Percentiles rank a stretch among this genome's conserved stretches.
phyloP scores from a whole-genome alignment of 2,329 filamentous ascomycete genomes.

The Cercospora berteroae region DNA sequence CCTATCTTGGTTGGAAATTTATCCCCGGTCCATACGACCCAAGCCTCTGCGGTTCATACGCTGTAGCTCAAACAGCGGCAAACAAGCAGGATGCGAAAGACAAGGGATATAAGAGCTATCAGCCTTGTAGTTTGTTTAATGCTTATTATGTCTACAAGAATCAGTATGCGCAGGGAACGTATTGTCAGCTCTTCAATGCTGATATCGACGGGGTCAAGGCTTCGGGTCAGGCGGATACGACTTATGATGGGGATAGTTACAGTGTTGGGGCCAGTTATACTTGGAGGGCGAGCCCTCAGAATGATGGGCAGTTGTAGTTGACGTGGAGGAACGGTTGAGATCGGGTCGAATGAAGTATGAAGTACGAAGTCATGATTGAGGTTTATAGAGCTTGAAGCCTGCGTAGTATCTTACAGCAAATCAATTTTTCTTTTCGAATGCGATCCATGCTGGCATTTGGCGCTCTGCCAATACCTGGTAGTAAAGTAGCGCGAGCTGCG shows the following conservation, averaged over 20 bases:
- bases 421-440: too few species aligned
- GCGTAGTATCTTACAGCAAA: background rate
- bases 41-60: slow-evolving; percentile 29
- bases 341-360: background rate
- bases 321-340: background rate
- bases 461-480: too few species aligned
- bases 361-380: background rate
- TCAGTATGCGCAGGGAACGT: slow-evolving; percentile 28
- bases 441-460: too few species aligned
- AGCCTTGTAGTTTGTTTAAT: slow-evolving; percentile 32
- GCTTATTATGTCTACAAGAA: slow-evolving; percentile 32
- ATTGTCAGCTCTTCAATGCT: slow-evolving; percentile 28
- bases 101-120: slow-evolving; percentile 21
- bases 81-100: slow-evolving; percentile 24
- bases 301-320: slow-evolving; percentile 9
- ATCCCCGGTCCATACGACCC: slow-evolving; percentile 32
- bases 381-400: background rate
- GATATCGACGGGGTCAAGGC: slow-evolving; percentile 21
- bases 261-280: slow-evolving; percentile 12
- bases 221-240: slow-evolving; percentile 12
- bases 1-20: slow-evolving; percentile 28
- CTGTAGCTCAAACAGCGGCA: slow-evolving; percentile 25
- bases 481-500: too few species aligned
- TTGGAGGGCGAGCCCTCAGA: slow-evolving; percentile 8
- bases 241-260: slow-evolving; percentile 9